Percentiles rank a stretch among this genome's conserved stretches.
Conservation (phyloP, 2,329 filamentous ascomycete genomes). For the Alternaria triticina region DNA sequence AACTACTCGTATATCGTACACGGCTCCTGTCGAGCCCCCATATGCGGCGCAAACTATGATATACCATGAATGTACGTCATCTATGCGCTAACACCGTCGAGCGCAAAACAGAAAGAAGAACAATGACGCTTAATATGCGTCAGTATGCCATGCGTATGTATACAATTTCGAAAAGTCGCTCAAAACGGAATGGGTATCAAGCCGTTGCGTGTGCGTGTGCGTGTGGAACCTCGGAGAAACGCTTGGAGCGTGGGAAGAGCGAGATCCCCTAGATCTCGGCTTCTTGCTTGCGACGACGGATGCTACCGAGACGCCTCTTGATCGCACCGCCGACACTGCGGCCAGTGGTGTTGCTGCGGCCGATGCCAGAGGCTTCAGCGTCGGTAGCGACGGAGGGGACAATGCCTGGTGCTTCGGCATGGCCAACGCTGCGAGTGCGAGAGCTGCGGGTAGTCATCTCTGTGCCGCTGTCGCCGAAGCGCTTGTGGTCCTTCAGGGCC, state of each 20-base stretch:
- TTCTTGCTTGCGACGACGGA: slow-evolving; percentile 47
- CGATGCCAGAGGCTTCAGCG: slow-evolving; percentile 34
- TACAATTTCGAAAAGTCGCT: slow-evolving; percentile 2
- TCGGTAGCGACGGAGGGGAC: slow-evolving; percentile 37
- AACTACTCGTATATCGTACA: neutral
- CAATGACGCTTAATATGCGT: neutral
- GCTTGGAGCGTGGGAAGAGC: slow-evolving; percentile 3
- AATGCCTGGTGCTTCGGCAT: slow-evolving; percentile 30
- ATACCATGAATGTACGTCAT: neutral
- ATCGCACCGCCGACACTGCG: slow-evolving; percentile 47
- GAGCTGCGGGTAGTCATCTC: slow-evolving; percentile 52
- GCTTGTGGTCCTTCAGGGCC: slow-evolving; percentile 67
- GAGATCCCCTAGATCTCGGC: slow-evolving; percentile 26
- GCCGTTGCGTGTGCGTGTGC: neutral
- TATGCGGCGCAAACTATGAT: neutral
- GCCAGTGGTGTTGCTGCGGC: slow-evolving; percentile 46
- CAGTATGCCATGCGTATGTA: neutral
- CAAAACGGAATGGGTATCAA: neutral
- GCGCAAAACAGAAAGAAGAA: neutral
- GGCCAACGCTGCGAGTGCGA: slow-evolving; percentile 46
- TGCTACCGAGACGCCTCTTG: slow-evolving; percentile 57
- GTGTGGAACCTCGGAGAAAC: neutral
- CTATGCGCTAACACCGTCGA: neutral
- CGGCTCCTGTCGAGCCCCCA: neutral
- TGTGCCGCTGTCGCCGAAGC: slow-evolving; percentile 48